Evolutionary conservation across 2,329 filamentous ascomycete species (phyloP), one percentile per base, ranked within the genome.

Genomic region (Ceratocystis eucalypticola): DNA sequence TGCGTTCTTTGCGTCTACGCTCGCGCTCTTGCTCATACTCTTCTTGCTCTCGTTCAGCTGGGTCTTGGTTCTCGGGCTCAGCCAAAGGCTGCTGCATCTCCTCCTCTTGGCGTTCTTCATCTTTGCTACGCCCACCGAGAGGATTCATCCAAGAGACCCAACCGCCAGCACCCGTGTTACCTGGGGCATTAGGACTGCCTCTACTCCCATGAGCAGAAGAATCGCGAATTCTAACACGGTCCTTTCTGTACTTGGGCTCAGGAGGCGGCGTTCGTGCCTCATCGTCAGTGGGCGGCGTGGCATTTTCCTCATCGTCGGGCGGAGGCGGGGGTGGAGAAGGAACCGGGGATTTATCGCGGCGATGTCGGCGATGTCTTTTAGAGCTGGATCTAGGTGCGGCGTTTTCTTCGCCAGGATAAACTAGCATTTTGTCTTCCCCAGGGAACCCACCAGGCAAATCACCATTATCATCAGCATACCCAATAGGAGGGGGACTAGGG

Each of bases 171-270:
- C 12, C 65, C 15, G 33, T 55, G 7, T 41, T 46, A 10, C 64
- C 28, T 8, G 48, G 59, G 6, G 62, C 62, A 59, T 50, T 45
- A 20, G 41, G 33, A 48, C 46, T 65, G 33, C 61, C 48, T 25
- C 61, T 53, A 41, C 66, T 66, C 15, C 45, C 64, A 48, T 65
- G 53, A 48, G 64, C 48, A 59, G 83, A 79, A 67, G 83, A 81
- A 46, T 88, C 86, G 67, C 89, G 88, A 70, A 91, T 84, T 72
- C 87, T 90, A 33, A 88, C 78, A 15, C 91, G 87, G 69, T 95
- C 89, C 73, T 88, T 95, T 76, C 85, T 89, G 2, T 80, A 80
- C 3, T 80, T 84, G 12, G 80, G 76, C 63, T 86, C 84, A 17
- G 83, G 76, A 3, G 80, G 79, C 33, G 81, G 80, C 6, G 80